phyloP scores from a whole-genome alignment of 805 yeast genomes.

The Starmerella floricola region DNA sequence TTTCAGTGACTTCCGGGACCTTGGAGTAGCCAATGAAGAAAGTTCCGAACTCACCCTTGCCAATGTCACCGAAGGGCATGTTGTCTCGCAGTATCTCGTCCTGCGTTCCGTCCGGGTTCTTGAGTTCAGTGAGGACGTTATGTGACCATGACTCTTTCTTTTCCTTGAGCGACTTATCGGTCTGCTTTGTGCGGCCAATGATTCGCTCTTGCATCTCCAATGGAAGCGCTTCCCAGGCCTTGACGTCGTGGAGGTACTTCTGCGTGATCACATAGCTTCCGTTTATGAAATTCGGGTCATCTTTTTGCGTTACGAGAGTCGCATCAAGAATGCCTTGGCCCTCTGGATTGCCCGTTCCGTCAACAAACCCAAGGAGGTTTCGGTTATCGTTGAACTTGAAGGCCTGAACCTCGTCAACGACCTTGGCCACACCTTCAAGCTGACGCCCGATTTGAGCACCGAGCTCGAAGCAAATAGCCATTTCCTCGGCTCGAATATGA shows the following conservation, averaged over 20 bases:
- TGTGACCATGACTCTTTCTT: constrained; percentile 29
- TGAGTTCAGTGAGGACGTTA: constrained; percentile 45
- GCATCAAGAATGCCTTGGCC: constrained; percentile 12
- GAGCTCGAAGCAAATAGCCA: constrained; percentile 22
- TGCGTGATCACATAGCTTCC: constrained; percentile 24
- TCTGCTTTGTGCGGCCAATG: constrained; percentile 22
- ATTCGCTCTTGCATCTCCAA: constrained; percentile 20
- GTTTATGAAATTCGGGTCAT: constrained; percentile 13
- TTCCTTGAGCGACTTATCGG: constrained; percentile 19
- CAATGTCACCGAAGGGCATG: constrained; percentile 22
- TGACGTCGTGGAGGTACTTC: constrained; percentile 21
- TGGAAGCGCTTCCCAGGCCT: constrained; percentile 17
- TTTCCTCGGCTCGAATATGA: constrained; percentile 20
- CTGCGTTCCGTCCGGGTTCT: constrained; percentile 38
- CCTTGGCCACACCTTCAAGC: constrained; percentile 16
- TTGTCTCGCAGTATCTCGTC: constrained; percentile 22
- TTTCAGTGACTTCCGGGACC: constrained; percentile 15
- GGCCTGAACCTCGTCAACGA: constrained; percentile 23
- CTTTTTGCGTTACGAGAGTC: constrained; percentile 11
- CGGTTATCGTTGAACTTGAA: constrained; percentile 22
- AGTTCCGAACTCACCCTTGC: constrained; percentile 21
- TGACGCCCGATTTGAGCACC: constrained; percentile 12
- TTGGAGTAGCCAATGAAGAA: constrained; percentile 22
- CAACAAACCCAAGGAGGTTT: constrained; percentile 23
- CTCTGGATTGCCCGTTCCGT: constrained; percentile 23